These are phyloP conservation scores for Cladosporium velox DNA, from an alignment of 2,329 filamentous ascomycete genomes.

Conservation along the genomic window DNA sequence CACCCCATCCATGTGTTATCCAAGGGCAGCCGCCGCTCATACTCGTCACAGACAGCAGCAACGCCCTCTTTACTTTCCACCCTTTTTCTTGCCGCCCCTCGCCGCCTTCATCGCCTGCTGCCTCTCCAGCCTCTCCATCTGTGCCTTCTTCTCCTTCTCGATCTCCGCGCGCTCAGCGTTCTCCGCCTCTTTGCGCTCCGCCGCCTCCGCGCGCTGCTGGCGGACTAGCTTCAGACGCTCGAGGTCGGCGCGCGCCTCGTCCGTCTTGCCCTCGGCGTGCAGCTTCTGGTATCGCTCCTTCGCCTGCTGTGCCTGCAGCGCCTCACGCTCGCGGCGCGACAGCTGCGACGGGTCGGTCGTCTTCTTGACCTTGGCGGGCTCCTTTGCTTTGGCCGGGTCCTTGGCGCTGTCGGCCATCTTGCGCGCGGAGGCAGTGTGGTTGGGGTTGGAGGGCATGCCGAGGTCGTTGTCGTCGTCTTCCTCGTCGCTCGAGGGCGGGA, in stretches of 20 bases:
- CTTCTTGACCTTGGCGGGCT: conserved; percentile 60
- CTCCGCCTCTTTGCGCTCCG: conserved; percentile 74
- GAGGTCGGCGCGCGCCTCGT: conserved; percentile 87
- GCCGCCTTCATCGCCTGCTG: conserved; percentile 44
- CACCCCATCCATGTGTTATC: not conserved
- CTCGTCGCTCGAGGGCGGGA: conserved; percentile 69
- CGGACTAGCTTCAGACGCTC: conserved; percentile 79
- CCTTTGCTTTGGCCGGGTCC: conserved; percentile 50
- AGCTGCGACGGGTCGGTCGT: conserved; percentile 58
- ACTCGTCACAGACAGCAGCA: not conserved
- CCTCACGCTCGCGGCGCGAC: conserved; percentile 71
- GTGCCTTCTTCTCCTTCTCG: conserved; percentile 59
- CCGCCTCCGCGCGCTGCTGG: conserved; percentile 82
- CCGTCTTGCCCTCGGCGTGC: conserved; percentile 93
- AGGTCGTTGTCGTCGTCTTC: conserved; percentile 57
- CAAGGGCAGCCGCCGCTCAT: conserved; percentile 9
- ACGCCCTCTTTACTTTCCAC: conserved; percentile 37
- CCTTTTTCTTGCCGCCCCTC: conserved; percentile 49
- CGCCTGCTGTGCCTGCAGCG: conserved; percentile 80
- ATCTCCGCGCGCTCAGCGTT: conserved; percentile 53
- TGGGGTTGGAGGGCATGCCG: conserved; percentile 84
- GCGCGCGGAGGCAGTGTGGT: conserved; percentile 69
- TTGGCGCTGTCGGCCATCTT: conserved; percentile 68
- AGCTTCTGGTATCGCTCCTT: conserved; percentile 90
- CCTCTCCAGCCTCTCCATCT: conserved; percentile 50